A percentile compares a stretch with the other conserved stretches of the same genome.
Conservation (phyloP, 768 basidiomycete genomes). For the Clitopilus hobsonii region DNA sequence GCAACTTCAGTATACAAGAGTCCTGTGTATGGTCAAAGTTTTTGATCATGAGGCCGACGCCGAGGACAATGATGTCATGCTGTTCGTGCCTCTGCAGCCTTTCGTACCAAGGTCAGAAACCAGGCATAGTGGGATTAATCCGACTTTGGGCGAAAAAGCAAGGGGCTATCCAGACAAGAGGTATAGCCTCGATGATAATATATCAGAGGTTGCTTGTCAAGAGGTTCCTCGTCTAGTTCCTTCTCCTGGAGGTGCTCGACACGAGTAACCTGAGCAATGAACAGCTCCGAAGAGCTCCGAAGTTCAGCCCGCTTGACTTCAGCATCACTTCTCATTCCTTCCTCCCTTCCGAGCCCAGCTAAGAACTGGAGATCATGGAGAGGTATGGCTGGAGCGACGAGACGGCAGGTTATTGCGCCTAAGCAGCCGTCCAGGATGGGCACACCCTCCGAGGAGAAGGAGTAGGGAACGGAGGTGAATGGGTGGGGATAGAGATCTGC, state of each 20-base stretch:
- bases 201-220: conserved; percentile 47
- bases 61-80: too few relatives aligned
- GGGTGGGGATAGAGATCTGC: conserved; percentile 65
- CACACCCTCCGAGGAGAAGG: conserved; percentile 45
- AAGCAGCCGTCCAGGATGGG: conserved; percentile 57
- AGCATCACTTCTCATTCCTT: conserved; percentile 8
- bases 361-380: conserved; percentile 50
- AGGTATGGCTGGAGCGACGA: conserved; percentile 57
- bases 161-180: conserved; percentile 27
- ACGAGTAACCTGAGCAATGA: conserved; percentile 72
- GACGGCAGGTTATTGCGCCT: conserved; percentile 69
- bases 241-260: conserved; percentile 36
- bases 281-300: conserved; percentile 54
- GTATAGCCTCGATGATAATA: conserved; percentile 62
- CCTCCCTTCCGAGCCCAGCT: conserved; percentile 12
- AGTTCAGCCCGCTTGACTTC: conserved; percentile 7
- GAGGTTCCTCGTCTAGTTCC: conserved; percentile 18
- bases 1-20: too few relatives aligned
- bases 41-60: too few relatives aligned
- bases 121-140: neutral
- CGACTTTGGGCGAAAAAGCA: neutral
- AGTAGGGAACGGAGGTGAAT: conserved; percentile 38
- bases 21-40: too few relatives aligned
- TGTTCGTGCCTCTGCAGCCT: too few relatives aligned
- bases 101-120: too few relatives aligned